phyloP scores from a whole-genome alignment of 176 grass and related monocot species.

The Guadua angustifolia region DNA sequence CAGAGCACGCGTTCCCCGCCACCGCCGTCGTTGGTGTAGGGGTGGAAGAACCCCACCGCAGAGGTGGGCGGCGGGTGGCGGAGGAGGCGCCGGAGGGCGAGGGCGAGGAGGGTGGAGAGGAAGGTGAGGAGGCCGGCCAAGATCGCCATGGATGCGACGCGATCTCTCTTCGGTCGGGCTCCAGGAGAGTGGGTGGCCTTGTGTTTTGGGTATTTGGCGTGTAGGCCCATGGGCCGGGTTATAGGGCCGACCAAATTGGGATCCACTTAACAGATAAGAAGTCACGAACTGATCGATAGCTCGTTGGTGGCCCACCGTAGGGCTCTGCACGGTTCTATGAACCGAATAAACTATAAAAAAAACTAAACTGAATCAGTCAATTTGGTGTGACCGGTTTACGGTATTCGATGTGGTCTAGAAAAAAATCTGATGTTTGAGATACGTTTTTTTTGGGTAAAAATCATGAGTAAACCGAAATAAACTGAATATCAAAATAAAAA shows the following conservation, averaged over 20 bases:
- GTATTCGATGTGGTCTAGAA: no score
- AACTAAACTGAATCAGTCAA: no score
- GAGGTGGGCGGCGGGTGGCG: constrained; percentile 1
- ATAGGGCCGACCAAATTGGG: neutral
- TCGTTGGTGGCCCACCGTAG: no score
- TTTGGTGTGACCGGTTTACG: no score
- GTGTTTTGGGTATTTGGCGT: neutral
- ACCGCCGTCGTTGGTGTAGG: constrained; percentile 93
- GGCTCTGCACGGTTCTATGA: no score
- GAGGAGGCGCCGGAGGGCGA: constrained; percentile 30
- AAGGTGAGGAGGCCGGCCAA: constrained; percentile 42
- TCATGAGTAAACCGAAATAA: no score
- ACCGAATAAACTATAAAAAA: no score
- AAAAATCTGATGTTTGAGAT: no score
- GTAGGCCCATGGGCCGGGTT: neutral
- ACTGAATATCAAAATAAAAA: no score
- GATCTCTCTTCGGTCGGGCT: neutral
- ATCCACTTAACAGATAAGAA: no score
- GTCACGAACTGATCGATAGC: no score
- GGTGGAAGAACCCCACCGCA: constrained; percentile 75
- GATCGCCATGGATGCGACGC: constrained; percentile 54
- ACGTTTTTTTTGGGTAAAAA: no score
- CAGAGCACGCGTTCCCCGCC: constrained; percentile 92
- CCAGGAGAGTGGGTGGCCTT: neutral
- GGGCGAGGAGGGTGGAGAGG: constrained; percentile 33